Evolutionary conservation across 257 asterid genomes (phyloP), one percentile per base, ranked within the genome.

Genomic region (Datura wrightii): DNA sequence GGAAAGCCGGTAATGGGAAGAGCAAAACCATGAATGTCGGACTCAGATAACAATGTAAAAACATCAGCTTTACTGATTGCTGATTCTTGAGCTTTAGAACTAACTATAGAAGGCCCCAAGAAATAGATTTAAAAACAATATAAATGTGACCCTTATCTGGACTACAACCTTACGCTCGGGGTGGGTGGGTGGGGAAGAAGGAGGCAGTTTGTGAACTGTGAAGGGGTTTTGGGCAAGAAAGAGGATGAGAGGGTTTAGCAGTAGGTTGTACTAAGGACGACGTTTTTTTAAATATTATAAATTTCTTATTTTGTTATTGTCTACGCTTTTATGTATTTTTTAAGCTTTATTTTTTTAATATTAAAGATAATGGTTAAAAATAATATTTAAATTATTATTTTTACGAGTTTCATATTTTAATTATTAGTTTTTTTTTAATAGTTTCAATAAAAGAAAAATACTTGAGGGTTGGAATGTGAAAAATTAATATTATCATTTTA

Each of bases 161-260:
- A 41, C 76, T 67, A 50, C 76, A 67, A 66, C 55, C 79, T 18
- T 44, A 48, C 19, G 56, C 9, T 46, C 19, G 19, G 19, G 16
- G 54, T 7, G 9, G 55, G 10, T 39, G 15, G 5, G 62, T 24
- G 13, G 15, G 7, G 24, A 31, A 31, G 62, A 14, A 50, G 82
- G 82, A 50, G 82, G 82, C 82, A 52, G 62, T 39, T 65, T 65
- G 72, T 65, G 19, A 65, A 76, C 5, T 10, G 81, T 76, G 44
- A 76, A 76, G 62, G 60, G 81, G 60, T 13, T 76, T 76, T 31
- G 59, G 48, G 63, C 46, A 52, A 52, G 82, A 52, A 37, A 76
- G 62, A 52, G 31, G 62, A 76, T 52, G 82, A 76, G 82, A 76
- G 82, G 82, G 82, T 76, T 76, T 76, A 13, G 46, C 82, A 50